phyloP scores from a whole-genome alignment of 768 basidiomycete genomes.

The Lentinula lateritia region DNA sequence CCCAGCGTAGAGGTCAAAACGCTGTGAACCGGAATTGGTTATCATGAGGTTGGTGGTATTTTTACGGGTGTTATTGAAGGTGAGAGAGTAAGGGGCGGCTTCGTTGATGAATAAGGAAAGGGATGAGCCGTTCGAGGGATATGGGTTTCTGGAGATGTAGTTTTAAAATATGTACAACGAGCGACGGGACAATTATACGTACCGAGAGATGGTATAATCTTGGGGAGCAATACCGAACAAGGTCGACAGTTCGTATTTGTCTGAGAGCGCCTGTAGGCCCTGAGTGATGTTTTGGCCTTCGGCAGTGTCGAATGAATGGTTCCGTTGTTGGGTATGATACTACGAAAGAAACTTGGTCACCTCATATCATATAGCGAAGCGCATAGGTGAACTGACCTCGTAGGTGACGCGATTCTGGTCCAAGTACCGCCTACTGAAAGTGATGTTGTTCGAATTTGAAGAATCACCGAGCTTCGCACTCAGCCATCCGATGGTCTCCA shows the following conservation, averaged over 20 bases:
- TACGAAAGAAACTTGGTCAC: conserved; percentile 18
- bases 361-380: background rate
- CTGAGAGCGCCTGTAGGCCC: conserved; percentile 47
- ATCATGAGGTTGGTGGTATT: conserved; percentile 59
- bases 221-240: conserved; percentile 71
- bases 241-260: conserved; percentile 56
- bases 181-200: conserved; percentile 11
- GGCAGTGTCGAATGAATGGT: conserved; percentile 54
- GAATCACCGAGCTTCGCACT: conserved; percentile 31
- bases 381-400: conserved; percentile 26
- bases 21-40: conserved; percentile 55
- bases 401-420: conserved; percentile 78
- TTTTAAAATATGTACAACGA: conserved; percentile 1
- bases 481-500: conserved; percentile 88
- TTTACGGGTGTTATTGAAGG: conserved; percentile 59
- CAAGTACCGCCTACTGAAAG: conserved; percentile 67
- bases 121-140: conserved; percentile 54
- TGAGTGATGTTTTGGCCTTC: conserved; percentile 47
- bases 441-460: conserved; percentile 50
- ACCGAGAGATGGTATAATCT: conserved; percentile 64
- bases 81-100: conserved; percentile 51
- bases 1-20: conserved; percentile 65
- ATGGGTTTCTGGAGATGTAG: conserved; percentile 41
- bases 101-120: conserved; percentile 52
- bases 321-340: conserved; percentile 58